phyloP scores from a whole-genome alignment of 1,139 yeast species.

The Saccharomyces hybrid region DNA sequence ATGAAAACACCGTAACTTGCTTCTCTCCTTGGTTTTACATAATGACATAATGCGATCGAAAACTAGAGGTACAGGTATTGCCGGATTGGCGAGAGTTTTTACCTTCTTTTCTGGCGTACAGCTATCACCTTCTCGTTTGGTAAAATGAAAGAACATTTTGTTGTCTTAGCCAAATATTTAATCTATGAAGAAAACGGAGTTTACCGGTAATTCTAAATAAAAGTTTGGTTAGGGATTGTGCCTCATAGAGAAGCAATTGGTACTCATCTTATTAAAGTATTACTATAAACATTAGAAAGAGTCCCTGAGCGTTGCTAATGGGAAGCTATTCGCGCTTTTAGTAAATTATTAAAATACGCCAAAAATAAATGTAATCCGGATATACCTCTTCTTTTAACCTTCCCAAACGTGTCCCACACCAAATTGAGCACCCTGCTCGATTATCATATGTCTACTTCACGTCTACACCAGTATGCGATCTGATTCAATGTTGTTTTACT shows the following conservation, averaged over 20 bases:
- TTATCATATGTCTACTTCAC: not conserved
- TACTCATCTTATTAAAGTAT: not conserved
- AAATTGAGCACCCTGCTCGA: not conserved
- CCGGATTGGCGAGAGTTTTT: not conserved
- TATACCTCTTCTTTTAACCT: too few relatives aligned
- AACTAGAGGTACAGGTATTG: not conserved
- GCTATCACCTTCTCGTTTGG: too few relatives aligned
- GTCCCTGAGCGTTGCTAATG: not conserved
- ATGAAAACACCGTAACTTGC: not conserved
- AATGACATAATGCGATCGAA: not conserved
- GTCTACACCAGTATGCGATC: not conserved
- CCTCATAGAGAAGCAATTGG: not conserved
- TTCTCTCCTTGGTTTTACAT: not conserved
- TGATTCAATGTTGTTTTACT: too few relatives aligned
- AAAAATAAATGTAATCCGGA: too few relatives aligned
- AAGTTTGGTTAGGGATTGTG: not conserved
- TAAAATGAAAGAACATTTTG: too few relatives aligned
- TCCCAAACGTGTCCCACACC: not conserved
- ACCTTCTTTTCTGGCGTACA: not conserved
- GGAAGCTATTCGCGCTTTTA: not conserved
- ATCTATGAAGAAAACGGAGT: too few relatives aligned
- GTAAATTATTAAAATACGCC: not conserved
- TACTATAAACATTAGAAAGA: too few relatives aligned
- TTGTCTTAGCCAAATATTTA: too few relatives aligned
- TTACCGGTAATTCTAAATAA: not conserved